Evolutionary conservation across 2,329 filamentous ascomycete genomes (phyloP), one percentile per base, ranked within the genome.

Genomic region (Aspergillus caelatus): DNA sequence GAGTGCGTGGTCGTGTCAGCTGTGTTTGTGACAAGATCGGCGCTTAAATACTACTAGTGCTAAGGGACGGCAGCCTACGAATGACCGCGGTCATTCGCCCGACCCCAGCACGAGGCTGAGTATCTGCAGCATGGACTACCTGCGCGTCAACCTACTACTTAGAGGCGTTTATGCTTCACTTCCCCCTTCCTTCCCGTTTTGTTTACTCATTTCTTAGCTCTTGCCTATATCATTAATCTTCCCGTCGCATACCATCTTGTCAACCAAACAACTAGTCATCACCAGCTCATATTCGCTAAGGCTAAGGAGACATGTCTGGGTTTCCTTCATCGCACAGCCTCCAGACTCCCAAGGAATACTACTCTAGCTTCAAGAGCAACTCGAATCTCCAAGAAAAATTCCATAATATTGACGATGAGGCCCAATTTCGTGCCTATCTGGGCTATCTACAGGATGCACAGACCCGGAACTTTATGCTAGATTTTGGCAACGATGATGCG

Each of bases 401-500:
- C 60, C 65, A 72, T 26, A 68, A 80, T 60, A 79, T 81, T 26
- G 79, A 81, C 45, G 71, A 79, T 26, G 62, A 71, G 14, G 57
- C 30, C 4, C 65, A 75, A 62, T 80, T 80, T 62, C 56, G 56
- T 21, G 36, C 62, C 5, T 78, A 75, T 55, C 67, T 74, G 56
- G 64, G 65, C 8, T 68, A 65, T 14, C 64, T 81, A 6, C 53
- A 71, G 43, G 68, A 75, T 50, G 64, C 73, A 14, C 62, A 63
- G 2, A 79, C 78, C 0, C 66, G 65, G 14, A 82, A 81, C 65
- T 82, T 82, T 61, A 73, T 80, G 30, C 69, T 81, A 43, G 78
- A 81, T 65, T 82, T 81, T 62, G 78, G 80, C 16, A 75, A 77
- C 43, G 74, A 79, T 26, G 74, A 79, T 65, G 80, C 79, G 10